Evolutionary conservation across 495 filamentous ascomycete genomes (phyloP), one percentile per base, ranked within the genome.

Genomic region (Podospora tetraspora): DNA sequence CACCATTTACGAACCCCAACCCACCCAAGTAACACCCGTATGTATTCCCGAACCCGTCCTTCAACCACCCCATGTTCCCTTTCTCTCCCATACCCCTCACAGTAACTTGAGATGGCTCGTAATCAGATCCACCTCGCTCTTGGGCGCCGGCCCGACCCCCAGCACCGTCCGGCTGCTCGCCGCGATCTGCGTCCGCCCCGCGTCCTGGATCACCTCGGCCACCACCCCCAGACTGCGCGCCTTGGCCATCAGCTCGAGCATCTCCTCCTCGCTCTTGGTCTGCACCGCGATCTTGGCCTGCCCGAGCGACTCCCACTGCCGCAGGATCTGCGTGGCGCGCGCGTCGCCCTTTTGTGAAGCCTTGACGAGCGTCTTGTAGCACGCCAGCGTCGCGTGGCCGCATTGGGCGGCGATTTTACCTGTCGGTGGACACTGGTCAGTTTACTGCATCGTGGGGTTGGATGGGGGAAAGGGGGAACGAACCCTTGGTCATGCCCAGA

Each of bases 321-420:
- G 82, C 16, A 99, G 86, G n/a, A 97, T 82, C 24, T 86, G 81
- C 16, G 85, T 83, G 29, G 79, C 75, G 59, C 88, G 78, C 11
- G 84, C 82, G 9, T 83, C 79, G 3, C 78, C 74, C 24, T 74
- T 75, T 37, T 73, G 66, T 9, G 88, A 78, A 60, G 85, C 80
- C n/a, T 83, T 79, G 66, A 86, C 80, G 66, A 92, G 86, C 52
- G 87, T 83, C 81, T 96, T 97, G 88, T 97, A 99, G 85, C 93
- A 97, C 34, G 94, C 94, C 57, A 99, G 88, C 1, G 95, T 97
- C 10, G 95, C 95, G 79, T 99, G 95, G n/a, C 90, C 90, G 79
- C 89, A 91, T 83, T 99, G 96, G 8, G 95, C 95, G 64, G 92
- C 96, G 73, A 98, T 98, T 86, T 99, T 99, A 69, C 95, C 95